phyloP scores from a whole-genome alignment of 2,329 filamentous ascomycete genomes.

The Venturia effusa region DNA sequence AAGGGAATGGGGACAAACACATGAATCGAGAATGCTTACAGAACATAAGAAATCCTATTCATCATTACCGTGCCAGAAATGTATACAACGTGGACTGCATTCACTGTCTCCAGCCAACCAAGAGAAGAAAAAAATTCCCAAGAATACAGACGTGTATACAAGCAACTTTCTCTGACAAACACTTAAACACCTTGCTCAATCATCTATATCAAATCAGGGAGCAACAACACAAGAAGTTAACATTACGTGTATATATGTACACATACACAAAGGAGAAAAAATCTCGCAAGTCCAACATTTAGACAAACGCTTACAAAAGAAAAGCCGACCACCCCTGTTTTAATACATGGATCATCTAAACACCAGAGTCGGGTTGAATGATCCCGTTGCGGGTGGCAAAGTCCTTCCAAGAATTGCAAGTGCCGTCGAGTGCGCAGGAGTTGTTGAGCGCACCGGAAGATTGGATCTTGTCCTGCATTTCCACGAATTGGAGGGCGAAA shows the following conservation, averaged over 20 bases:
- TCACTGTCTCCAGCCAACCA: too few species aligned
- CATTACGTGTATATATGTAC: not conserved
- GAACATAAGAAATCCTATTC: too few species aligned
- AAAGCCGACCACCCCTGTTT: not conserved
- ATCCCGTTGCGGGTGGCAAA: constrained; percentile 3
- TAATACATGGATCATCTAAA: constrained; percentile 1
- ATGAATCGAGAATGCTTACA: too few species aligned
- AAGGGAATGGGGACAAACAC: too few species aligned
- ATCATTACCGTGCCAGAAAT: too few species aligned
- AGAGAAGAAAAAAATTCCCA: not conserved
- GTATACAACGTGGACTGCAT: too few species aligned
- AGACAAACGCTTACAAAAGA: not conserved
- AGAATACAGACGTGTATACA: not conserved
- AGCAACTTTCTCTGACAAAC: not conserved
- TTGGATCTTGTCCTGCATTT: constrained; percentile 9
- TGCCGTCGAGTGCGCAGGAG: constrained; percentile 4
- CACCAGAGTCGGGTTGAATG: constrained; percentile 9
- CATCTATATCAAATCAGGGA: not conserved
- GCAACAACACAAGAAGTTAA: not conserved
- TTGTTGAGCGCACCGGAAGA: constrained; percentile 6
- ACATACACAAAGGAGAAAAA: not conserved
- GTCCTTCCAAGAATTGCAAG: constrained; percentile 9
- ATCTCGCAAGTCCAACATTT: not conserved
- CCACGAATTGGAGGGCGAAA: constrained; percentile 13
- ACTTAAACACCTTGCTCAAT: not conserved